Conservation (phyloP, 495 filamentous ascomycete species). For the Hypoxylon lenormandii region DNA sequence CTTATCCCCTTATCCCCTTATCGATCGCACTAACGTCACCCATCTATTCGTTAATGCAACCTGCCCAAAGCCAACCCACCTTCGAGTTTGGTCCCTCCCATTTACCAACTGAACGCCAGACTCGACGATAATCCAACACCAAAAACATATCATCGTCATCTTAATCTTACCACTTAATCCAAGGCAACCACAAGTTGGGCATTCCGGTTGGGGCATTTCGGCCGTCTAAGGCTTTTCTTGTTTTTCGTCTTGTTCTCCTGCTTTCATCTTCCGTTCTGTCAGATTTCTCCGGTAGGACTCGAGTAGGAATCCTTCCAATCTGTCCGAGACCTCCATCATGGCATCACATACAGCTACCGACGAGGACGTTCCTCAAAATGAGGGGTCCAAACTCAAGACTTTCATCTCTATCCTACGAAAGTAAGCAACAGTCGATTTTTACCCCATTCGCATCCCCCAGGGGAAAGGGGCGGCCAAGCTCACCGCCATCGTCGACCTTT, state of each 20-base stretch:
- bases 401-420: slow-evolving; percentile 85
- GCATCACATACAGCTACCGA: slow-evolving; percentile 36
- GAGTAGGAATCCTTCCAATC: slow-evolving; percentile 11
- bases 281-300: background rate
- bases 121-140: slow-evolving; percentile 4
- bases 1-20: slow-evolving; percentile 25
- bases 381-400: slow-evolving; percentile 83
- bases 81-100: slow-evolving; percentile 32
- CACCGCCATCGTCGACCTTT: slow-evolving; percentile 41
- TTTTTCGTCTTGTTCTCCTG: slow-evolving; percentile 4
- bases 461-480: slow-evolving; percentile 16
- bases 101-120: slow-evolving; percentile 5
- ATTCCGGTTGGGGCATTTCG: slow-evolving; percentile 30
- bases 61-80: slow-evolving; percentile 28
- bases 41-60: slow-evolving; percentile 37
- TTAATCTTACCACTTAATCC: slow-evolving; percentile 8
- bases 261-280: slow-evolving; percentile 4
- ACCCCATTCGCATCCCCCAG: background rate
- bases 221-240: slow-evolving; percentile 16
- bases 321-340: slow-evolving; percentile 36
- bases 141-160: slow-evolving; percentile 22
- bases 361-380: slow-evolving; percentile 77
- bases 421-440: slow-evolving; percentile 60
- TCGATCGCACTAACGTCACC: slow-evolving; percentile 42
- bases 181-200: slow-evolving; percentile 24